phyloP scores from a whole-genome alignment of 2,329 filamentous ascomycete genomes.

The Colletotrichum liriopes region DNA sequence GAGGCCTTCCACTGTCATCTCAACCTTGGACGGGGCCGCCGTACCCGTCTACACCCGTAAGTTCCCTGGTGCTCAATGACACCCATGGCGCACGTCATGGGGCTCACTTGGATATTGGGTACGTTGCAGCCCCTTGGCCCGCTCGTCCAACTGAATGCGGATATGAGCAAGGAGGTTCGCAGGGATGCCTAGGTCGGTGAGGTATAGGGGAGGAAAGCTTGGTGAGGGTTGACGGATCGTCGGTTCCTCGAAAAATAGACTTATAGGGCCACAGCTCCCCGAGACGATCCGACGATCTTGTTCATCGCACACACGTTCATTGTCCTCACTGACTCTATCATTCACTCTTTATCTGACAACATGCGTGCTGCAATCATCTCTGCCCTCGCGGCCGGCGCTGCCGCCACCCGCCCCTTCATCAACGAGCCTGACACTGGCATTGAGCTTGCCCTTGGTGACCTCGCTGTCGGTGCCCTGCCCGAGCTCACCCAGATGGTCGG shows the following conservation, averaged over 20 bases:
- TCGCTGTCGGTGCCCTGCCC: constrained; percentile 56
- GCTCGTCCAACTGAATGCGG: constrained; percentile 26
- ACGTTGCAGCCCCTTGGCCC: constrained; percentile 17
- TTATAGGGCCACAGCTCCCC: constrained; percentile 22
- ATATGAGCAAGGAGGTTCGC: constrained; percentile 19
- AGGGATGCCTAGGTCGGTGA: constrained; percentile 1
- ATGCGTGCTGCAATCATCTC: constrained; percentile 50
- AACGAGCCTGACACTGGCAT: constrained; percentile 64
- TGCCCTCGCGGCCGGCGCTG: constrained; percentile 52
- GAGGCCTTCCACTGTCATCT: constrained; percentile 3
- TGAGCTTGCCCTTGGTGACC: constrained; percentile 54
- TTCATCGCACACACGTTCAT: constrained; percentile 21
- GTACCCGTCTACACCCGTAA: not conserved
- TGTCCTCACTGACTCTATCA: constrained; percentile 21
- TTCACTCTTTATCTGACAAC: constrained; percentile 37
- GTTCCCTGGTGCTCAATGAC: not conserved
- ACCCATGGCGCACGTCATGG: constrained; percentile 42
- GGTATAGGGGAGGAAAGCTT: constrained; percentile 16
- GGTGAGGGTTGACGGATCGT: not conserved
- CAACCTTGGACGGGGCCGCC: constrained; percentile 19
- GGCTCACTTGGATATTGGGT: not conserved
- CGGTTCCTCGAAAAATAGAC: constrained; percentile 30
- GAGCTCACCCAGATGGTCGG: constrained; percentile 62
- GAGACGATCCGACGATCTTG: not conserved
- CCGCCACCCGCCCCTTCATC: constrained; percentile 61